Percentiles rank a stretch among this genome's conserved stretches.
Conservation (phyloP, 1,284 basidiomycete species). For the Cutaneotrichosporon cavernicola region DNA sequence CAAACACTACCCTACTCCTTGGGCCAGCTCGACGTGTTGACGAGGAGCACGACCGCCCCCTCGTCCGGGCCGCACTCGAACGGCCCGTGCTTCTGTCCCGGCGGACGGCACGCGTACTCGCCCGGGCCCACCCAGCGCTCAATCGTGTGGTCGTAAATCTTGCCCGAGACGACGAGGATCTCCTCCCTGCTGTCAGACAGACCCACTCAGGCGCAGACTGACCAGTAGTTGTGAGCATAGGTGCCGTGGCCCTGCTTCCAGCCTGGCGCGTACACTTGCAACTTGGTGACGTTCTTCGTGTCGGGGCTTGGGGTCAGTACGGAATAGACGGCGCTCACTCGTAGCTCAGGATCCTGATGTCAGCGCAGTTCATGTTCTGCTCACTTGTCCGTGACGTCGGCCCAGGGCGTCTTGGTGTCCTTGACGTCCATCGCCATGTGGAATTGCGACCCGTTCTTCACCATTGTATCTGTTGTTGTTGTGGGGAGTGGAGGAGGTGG, state of each 20-base stretch:
- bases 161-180: constrained; percentile 23
- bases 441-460: constrained; percentile 16
- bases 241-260: constrained; percentile 15
- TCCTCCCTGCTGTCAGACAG: constrained; percentile 19
- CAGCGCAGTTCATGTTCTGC: neutral
- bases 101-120: constrained; percentile 26
- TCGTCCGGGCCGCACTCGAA: constrained; percentile 15
- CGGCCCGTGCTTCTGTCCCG: constrained; percentile 27
- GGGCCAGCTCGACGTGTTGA: constrained; percentile 6
- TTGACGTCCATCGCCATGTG: constrained; percentile 8
- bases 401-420: neutral
- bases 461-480: constrained; percentile 3
- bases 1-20: neutral
- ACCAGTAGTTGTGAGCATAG: constrained; percentile 13
- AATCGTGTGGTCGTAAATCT: constrained; percentile 59
- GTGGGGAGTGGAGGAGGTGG: neutral
- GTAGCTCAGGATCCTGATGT: constrained; percentile 13
- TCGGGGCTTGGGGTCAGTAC: constrained; percentile 3
- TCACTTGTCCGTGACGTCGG: constrained; percentile 13
- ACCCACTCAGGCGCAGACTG: neutral
- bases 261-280: constrained; percentile 16
- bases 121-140: constrained; percentile 43
- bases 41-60: constrained; percentile 6
- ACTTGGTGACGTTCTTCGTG: constrained; percentile 16
- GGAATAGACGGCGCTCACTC: constrained; percentile 6